These are phyloP conservation scores for Apiospora sp. DNA, from an alignment of 2,329 filamentous ascomycete genomes.

Conservation along the genomic window DNA sequence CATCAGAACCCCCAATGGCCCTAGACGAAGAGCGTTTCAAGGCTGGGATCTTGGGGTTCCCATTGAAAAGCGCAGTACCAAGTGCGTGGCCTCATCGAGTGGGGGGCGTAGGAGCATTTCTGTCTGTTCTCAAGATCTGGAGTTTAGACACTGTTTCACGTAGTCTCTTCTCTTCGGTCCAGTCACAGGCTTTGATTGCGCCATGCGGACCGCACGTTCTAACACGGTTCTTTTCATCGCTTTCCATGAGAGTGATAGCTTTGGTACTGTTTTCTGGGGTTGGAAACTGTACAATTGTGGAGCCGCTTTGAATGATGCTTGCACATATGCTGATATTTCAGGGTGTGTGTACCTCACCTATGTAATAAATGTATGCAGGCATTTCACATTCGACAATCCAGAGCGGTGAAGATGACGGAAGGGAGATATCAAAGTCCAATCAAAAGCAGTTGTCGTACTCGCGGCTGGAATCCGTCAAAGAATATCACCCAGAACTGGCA, in stretches of 20 bases:
- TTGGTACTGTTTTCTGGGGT: not conserved
- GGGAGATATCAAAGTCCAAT: not conserved
- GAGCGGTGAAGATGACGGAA: slow-evolving; percentile 20
- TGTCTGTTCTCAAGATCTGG: slow-evolving; percentile 1
- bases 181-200: not conserved
- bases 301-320: not conserved
- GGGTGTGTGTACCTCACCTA: not conserved
- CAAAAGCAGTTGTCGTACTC: not conserved
- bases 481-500: not conserved
- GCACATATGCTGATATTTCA: not conserved
- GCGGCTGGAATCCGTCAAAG: slow-evolving; percentile 8
- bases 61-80: not conserved
- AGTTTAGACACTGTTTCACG: not conserved
- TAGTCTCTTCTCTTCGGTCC: not conserved
- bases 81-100: not conserved
- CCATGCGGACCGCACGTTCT: not conserved
- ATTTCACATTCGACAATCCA: not conserved
- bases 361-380: not conserved
- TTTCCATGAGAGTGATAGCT: not conserved
- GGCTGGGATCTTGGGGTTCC: not conserved
- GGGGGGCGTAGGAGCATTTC: slow-evolving; percentile 3
- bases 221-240: not conserved
- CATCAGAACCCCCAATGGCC: slow-evolving; percentile 2
- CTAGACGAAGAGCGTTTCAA: slow-evolving; percentile 1
- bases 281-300: not conserved